phyloP scores from a whole-genome alignment of 1,284 basidiomycete species.

The Puccinia hordei region DNA sequence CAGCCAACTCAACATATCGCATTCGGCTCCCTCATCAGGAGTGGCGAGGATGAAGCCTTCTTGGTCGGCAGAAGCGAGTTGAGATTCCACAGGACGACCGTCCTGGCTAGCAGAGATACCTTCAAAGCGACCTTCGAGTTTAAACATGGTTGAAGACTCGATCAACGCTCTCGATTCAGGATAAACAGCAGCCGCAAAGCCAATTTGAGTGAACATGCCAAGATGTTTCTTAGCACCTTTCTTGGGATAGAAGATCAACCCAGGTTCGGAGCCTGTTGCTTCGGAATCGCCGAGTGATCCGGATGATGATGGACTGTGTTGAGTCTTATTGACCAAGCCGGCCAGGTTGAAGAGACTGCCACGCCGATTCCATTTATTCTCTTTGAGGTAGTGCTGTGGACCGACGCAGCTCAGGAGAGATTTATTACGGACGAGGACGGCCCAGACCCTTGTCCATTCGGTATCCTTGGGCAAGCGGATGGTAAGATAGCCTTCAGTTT shows the following conservation, averaged over 20 bases:
- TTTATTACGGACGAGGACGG: conserved; percentile 63
- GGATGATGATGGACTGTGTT: conserved; percentile 51
- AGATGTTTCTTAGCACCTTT: conserved; percentile 35
- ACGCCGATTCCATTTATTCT: conserved; percentile 10
- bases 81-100: conserved; percentile 60
- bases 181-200: conserved; percentile 77
- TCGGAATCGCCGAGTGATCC: conserved; percentile 52
- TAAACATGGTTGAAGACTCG: conserved; percentile 79
- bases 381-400: conserved; percentile 2
- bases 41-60: conserved; percentile 85
- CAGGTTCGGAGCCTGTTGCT: neutral
- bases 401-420: neutral
- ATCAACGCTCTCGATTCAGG: conserved; percentile 92
- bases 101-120: conserved; percentile 62
- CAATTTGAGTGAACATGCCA: conserved; percentile 15
- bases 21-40: conserved; percentile 68
- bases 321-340: conserved; percentile 55
- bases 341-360: conserved; percentile 30
- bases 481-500: conserved; percentile 88
- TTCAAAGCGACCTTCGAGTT: conserved; percentile 77
- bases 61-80: conserved; percentile 51
- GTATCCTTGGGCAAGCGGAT: conserved; percentile 89
- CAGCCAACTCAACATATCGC: conserved; percentile 93
- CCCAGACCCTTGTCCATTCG: conserved; percentile 91
- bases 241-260: neutral